Conservation (phyloP, 805 yeast genomes). For the Komagataella mondaviorum region DNA sequence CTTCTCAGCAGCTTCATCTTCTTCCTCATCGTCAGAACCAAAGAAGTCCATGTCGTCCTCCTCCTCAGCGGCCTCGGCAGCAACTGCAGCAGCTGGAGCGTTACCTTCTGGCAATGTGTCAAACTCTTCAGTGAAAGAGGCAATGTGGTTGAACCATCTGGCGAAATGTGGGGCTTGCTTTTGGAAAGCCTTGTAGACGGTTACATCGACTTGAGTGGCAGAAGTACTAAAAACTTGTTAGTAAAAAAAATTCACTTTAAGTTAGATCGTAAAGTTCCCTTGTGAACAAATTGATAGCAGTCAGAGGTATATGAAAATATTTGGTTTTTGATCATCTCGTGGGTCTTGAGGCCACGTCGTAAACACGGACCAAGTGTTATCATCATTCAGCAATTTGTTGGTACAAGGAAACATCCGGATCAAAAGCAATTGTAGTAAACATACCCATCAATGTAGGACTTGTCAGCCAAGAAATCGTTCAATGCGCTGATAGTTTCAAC, state of each 20-base stretch:
- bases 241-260: not conserved
- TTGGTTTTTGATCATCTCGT: constrained; percentile 68
- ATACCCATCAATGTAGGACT: constrained; percentile 94
- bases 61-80: constrained; percentile 71
- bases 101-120: constrained; percentile 68
- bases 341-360: constrained; percentile 95
- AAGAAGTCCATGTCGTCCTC: constrained; percentile 91
- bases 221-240: constrained; percentile 37
- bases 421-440: constrained; percentile 19
- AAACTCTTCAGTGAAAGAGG: constrained; percentile 82
- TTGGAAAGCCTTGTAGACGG: constrained; percentile 91
- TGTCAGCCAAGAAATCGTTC: constrained; percentile 79
- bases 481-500: constrained; percentile 61
- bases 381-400: constrained; percentile 37
- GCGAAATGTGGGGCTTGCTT: constrained; percentile 83
- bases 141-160: constrained; percentile 98
- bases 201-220: constrained; percentile 92
- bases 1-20: constrained; percentile 94
- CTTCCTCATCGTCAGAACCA: constrained; percentile 83
- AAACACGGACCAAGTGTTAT: constrained; percentile 89
- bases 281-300: not conserved
- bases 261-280: not conserved
- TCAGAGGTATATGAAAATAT: not conserved
- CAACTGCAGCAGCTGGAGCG: constrained; percentile 50
- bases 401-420: not conserved